Evolutionary conservation across 2,329 filamentous ascomycete species (phyloP).

Genomic region (Fusarium begoniae): DNA sequence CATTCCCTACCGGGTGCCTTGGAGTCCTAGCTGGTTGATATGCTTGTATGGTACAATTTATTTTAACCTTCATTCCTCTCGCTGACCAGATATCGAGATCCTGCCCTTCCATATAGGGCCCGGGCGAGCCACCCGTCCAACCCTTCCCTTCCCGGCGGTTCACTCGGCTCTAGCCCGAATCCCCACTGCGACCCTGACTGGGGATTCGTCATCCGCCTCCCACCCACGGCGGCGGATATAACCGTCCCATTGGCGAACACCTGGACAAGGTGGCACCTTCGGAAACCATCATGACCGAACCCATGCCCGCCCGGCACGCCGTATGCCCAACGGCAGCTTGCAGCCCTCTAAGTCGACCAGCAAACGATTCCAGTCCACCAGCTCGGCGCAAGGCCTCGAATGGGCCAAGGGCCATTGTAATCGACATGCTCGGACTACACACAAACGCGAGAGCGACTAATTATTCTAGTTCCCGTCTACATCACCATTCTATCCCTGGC

Average conservation of each 20-base stretch:
- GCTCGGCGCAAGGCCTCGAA: conserved; percentile 45
- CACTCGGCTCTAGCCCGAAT: conserved; percentile 52
- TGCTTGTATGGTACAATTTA: not conserved
- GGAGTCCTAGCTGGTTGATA: not conserved
- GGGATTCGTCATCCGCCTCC: conserved; percentile 47
- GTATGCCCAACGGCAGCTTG: conserved; percentile 41
- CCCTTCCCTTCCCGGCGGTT: conserved; percentile 48
- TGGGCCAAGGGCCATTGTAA: conserved; percentile 40
- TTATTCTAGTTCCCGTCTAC: conserved; percentile 24
- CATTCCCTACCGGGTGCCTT: conserved; percentile 2
- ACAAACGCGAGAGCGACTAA: conserved; percentile 19
- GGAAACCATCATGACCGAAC: conserved; percentile 39
- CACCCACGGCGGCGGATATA: conserved; percentile 46
- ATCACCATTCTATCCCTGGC: conserved; percentile 31
- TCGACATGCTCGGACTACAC: conserved; percentile 27
- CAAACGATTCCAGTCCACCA: conserved; percentile 34
- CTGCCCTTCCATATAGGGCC: conserved; percentile 26
- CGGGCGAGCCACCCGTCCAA: conserved; percentile 36
- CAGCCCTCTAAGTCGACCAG: conserved; percentile 39
- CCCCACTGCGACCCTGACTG: conserved; percentile 46
- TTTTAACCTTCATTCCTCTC: conserved; percentile 29
- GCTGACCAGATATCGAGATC: conserved; percentile 43
- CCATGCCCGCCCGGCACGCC: conserved; percentile 35
- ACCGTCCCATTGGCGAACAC: conserved; percentile 48
- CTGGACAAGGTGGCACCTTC: conserved; percentile 42